A percentile compares a stretch with the other conserved stretches of the same genome.
phyloP scores from a whole-genome alignment of 1,284 basidiomycete species.

The Rugosomyces carneus region DNA sequence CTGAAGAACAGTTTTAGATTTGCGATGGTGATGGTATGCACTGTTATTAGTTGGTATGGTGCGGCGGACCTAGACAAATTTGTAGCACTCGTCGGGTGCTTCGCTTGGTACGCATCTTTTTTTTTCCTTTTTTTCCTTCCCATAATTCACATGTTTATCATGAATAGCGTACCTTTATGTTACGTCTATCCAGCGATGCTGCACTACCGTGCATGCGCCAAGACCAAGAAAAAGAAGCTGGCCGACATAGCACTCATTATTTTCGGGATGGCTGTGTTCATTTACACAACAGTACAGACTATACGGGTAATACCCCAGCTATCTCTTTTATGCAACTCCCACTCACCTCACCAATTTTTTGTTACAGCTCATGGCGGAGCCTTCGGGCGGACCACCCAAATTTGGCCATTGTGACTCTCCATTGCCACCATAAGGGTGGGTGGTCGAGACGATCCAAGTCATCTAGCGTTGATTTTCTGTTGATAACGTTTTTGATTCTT shows the following conservation, averaged over 20 bases:
- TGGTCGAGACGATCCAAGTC: no score
- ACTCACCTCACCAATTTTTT: not conserved
- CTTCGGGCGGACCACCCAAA: constrained; percentile 29
- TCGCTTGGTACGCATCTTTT: constrained; percentile 74
- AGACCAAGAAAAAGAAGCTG: constrained; percentile 62
- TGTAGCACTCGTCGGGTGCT: constrained; percentile 88
- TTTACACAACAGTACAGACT: constrained; percentile 83
- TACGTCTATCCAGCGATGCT: constrained; percentile 94
- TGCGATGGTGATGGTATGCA: constrained; percentile 70
- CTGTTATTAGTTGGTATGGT: constrained; percentile 76
- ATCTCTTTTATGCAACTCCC: constrained; percentile 17
- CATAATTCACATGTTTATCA: constrained; percentile 4
- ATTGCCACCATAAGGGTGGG: not conserved
- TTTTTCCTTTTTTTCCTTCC: not conserved
- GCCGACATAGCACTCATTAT: constrained; percentile 75
- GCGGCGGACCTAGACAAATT: constrained; percentile 95
- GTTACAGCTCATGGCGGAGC: constrained; percentile 36
- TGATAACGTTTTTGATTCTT: not conserved
- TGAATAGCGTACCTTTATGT: constrained; percentile 80
- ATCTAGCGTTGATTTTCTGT: not conserved
- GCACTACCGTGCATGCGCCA: constrained; percentile 85
- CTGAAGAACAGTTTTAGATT: constrained; percentile 91
- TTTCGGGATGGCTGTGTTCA: constrained; percentile 80
- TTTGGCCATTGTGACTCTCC: constrained; percentile 31
- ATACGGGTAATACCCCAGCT: no score